Percentiles rank a stretch among this genome's conserved stretches.
Evolutionary conservation across 768 basidiomycete genomes (phyloP).

Genomic region (Serendipita sp.): DNA sequence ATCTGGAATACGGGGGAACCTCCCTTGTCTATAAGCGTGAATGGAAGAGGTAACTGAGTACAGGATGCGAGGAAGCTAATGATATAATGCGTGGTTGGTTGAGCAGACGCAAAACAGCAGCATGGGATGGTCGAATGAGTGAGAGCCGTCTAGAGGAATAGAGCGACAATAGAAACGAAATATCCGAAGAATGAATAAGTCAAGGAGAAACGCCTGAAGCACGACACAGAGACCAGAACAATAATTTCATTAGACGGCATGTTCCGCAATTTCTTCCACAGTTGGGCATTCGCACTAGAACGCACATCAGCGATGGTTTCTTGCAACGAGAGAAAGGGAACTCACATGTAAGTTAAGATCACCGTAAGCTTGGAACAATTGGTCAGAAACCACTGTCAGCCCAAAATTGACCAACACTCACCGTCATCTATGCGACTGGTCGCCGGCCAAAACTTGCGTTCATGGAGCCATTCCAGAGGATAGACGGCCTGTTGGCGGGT

Average conservation of each 20-base stretch:
- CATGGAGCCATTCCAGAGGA: conserved; percentile 64
- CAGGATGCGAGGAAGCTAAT: not conserved
- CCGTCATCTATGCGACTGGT: conserved; percentile 88
- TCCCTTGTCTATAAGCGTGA: not conserved
- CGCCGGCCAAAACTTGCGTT: conserved; percentile 95
- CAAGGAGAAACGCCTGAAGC: not conserved
- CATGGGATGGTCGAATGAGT: not conserved
- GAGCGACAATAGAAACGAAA: conserved; percentile 4
- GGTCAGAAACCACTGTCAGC: conserved; percentile 8
- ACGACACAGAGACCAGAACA: too few species aligned
- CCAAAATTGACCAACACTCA: conserved; percentile 24
- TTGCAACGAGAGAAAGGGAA: conserved; percentile 13
- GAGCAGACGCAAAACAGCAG: not conserved
- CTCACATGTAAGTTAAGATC: conserved; percentile 80
- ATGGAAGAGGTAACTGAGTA: not conserved
- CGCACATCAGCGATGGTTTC: conserved; percentile 10
- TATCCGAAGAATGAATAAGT: not conserved
- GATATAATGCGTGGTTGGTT: conserved; percentile 1
- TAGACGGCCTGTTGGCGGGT: conserved; percentile 82
- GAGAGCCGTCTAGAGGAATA: conserved; percentile 35
- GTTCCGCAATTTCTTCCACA: conserved; percentile 56
- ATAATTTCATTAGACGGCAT: not conserved
- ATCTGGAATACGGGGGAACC: not conserved
- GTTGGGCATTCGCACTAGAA: conserved; percentile 70
- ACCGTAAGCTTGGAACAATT: conserved; percentile 51